Evolutionary conservation across 2,329 filamentous ascomycete genomes (phyloP), one percentile per base, ranked within the genome.

Genomic region (Apiospora sp.): DNA sequence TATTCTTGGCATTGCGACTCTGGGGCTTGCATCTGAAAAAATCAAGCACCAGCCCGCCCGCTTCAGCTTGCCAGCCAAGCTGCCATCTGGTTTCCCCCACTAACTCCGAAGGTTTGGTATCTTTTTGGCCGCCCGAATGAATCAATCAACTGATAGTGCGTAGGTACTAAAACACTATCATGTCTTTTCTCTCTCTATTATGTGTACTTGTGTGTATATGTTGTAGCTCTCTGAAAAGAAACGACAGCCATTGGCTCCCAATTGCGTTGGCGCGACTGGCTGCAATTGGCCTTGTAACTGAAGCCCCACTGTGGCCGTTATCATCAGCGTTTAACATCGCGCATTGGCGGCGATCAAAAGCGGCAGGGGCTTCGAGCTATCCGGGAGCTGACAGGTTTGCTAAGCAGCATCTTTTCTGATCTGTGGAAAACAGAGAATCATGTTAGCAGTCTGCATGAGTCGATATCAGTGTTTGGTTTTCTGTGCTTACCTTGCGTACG

Each of bases 51-150:
- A 64, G 30, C 51, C 2, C 2, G 27, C 37, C 37, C 37, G 37
- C 37, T 41, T 41, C 37, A 41, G 37, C 37, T 41, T 41, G 37
- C 49, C 16, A 61, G 27, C 54, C 54, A 37, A n/a, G 19, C 54
- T 64, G 10, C 30, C 34, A 41, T n/a, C 58, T 64, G 8, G 30
- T 37, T n/a, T 34, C 30, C 30, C 30, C 19, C 58, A 37, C 58
- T 41, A 64, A 64, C 30, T n/a, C 58, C 58, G 34, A 64, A 41
- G 34, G 58, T 64, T 61, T 34, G 58, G 58, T 64, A 64, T 64
- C 58, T 41, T 41, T 22, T 41, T n/a, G 49, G 49, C 49, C 34
- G 7, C 19, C 58, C 10, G 4, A 6, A 41, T 41, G 19, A n/a
- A 41, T 64, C 8, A 64, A n/a, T 64, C 30, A 41, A 64, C 8